These are phyloP conservation scores for Zelonia costaricensis DNA, from an alignment of 208 protist species.

Conservation along the genomic window DNA sequence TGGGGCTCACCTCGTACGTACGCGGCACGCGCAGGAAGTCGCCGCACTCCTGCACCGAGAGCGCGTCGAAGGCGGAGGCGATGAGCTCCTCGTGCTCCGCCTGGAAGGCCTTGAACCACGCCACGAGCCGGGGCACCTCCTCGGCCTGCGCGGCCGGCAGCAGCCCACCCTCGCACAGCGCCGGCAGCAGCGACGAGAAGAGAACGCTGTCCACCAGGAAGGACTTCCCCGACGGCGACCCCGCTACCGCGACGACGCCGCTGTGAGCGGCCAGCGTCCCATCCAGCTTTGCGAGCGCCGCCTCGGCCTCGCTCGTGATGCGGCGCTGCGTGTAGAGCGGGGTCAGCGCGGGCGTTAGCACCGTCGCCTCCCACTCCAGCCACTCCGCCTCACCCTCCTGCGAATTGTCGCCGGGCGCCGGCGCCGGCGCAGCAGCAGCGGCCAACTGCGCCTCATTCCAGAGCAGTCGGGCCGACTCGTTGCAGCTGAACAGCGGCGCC, in stretches of 20 bases:
- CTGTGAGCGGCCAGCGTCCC: slow-evolving; percentile 40
- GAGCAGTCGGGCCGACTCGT: slow-evolving; percentile 60
- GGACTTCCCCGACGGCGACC: slow-evolving; percentile 22
- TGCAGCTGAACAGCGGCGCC: slow-evolving; percentile 57
- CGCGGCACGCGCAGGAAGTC: slow-evolving; percentile 84
- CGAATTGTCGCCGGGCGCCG: slow-evolving; percentile 15
- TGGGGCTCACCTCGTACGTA: slow-evolving; percentile 65
- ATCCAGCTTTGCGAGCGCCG: slow-evolving; percentile 63
- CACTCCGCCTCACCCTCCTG: slow-evolving; percentile 74
- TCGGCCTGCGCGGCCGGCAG: slow-evolving; percentile 42
- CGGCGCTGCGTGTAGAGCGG: slow-evolving; percentile 76
- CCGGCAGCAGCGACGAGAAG: slow-evolving; percentile 73
- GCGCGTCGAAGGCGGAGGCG: slow-evolving; percentile 51
- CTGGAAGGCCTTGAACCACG: slow-evolving; percentile 78
- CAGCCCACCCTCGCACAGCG: slow-evolving; percentile 80
- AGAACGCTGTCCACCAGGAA: slow-evolving; percentile 80
- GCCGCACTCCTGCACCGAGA: slow-evolving; percentile 79
- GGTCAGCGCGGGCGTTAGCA: slow-evolving; percentile 56
- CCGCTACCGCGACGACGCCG: slow-evolving; percentile 25
- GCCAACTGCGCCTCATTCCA: no score
- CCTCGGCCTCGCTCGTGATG: slow-evolving; percentile 46
- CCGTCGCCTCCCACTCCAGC: slow-evolving; percentile 83
- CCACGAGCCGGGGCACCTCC: slow-evolving; percentile 55
- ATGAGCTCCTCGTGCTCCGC: slow-evolving; percentile 54
- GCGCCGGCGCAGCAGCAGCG: no score